Base-by-base conservation (phyloP, 371 early-diverging fungal species). In the Coemansia sp. region DNA sequence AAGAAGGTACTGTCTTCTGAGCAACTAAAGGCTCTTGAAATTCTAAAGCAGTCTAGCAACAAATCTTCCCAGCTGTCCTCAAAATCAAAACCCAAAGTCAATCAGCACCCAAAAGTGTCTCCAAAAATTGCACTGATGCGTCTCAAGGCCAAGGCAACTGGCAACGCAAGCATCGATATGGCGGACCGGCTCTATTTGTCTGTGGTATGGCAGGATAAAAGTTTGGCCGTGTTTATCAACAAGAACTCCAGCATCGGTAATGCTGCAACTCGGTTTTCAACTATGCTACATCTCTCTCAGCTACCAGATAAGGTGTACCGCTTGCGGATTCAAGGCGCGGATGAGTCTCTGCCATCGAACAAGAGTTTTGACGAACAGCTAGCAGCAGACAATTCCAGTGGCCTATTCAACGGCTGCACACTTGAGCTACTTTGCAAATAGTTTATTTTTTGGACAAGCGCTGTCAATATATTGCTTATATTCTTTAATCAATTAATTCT, bases 101-200 rank as follows among this genome's bases (percentile, higher is more conserved):
- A 39, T 23, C 2, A 30, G 25, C 47, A 39, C 20, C 4, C 48
- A 14, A 28, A 57, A 2, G 18, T 48, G 4, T 73, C 74, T 25
- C 69, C 78, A 7, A 64, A 64, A 52, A 65, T 73, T 39, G 78
- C 68, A 74, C 69, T 77, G 23, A 77, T 72, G 74, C 68, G 69
- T 5, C 74, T 77, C 54, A 77, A 73, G 56, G 62, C 65, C 59
- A 73, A 69, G 52, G 78, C 78, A 2, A 54, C 59, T 3, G 78
- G 78, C 2, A 72, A 68, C 55, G 5, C 62, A 1, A 77, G 66
- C 66, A 72, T 73, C 1, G 74, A 51, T 12, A 58, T 63, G 62
- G 18, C 57, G 0, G 74, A 73, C 59, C 58, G 78, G 33, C 39
- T 77, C 1, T 77, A 77, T 42, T 23, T 77, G 12, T 51, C 54